Evolutionary conservation across 768 basidiomycete species (phyloP), one percentile per base, ranked within the genome.

Genomic region (Piloderma croceum): DNA sequence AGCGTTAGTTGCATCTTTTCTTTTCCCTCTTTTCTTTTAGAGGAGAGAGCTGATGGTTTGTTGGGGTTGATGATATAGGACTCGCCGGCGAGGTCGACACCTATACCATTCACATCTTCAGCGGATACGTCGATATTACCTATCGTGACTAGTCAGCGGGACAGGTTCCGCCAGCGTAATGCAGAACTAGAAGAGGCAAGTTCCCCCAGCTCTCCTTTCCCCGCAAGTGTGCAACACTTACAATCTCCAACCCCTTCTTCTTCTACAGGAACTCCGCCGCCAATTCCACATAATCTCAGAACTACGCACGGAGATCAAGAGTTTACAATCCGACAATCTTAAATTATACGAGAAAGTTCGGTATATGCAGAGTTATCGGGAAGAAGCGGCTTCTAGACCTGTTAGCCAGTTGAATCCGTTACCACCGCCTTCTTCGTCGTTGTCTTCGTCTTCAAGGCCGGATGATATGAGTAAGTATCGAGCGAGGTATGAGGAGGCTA

Each of bases 291-390:
- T 83, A 43, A 93, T 98, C 44, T 90, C 91, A 0, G 93, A 96
- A 54, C 70, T 98, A n/a, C 83, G 93, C 13, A 66, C 81, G 19
- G 96, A 98, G 63, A 81, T 92, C 64, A 91, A 93, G 60, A 79
- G 77, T 40, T 72, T 99, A 27, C 94, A 98, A 62, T 73, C 82
- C 2, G 96, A 98, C 62, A 99, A 98, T 58, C 76, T 99, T 33
- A 98, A 99, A 61, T 68, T 98, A 44, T 98, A 98, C 62, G 96
- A 98, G 64, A 99, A 98, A 68, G 93, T 98, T 38, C 81, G 93
- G 45, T 98, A 98, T 59, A 96, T 97, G 83, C 93, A 98, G 60
- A 90, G 85, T 46, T 99, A 98, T 54, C 77, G 88, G 13, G 88
- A 91, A 55, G 85, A 89, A 25, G 65, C 74, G 21, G 61, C 65